Percentiles rank a stretch among this genome's conserved stretches.
phyloP scores from a whole-genome alignment of 208 protist species.

The Wallacemonas sp. region DNA sequence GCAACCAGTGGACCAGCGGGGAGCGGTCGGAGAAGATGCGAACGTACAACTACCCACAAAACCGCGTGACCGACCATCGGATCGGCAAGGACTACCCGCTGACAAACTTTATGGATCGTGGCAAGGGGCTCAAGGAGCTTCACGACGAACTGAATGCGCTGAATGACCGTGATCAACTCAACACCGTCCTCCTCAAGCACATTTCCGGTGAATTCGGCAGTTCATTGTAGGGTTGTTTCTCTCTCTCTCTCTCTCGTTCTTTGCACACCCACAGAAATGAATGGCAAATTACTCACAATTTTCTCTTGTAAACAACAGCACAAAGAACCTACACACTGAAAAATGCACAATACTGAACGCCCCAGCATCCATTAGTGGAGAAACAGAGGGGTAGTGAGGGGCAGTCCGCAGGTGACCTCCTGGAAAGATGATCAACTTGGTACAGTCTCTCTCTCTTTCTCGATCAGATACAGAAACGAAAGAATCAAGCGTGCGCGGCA shows the following conservation, averaged over 20 bases:
- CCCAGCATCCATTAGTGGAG: no score
- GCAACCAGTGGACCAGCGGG: slow-evolving; percentile 86
- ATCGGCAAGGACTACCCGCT: slow-evolving; percentile 84
- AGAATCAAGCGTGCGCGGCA: no score
- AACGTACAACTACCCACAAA: slow-evolving; percentile 92
- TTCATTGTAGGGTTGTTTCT: slow-evolving; percentile 14
- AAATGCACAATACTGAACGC: no score
- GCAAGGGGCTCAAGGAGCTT: slow-evolving; percentile 53
- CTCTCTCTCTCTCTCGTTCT: not conserved
- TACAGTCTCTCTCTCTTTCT: no score
- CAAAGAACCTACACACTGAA: no score
- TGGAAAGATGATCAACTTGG: no score
- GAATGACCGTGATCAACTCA: slow-evolving; percentile 63
- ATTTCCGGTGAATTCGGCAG: slow-evolving; percentile 75
- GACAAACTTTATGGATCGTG: slow-evolving; percentile 75
- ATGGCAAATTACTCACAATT: not conserved
- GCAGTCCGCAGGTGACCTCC: no score
- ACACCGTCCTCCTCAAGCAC: slow-evolving; percentile 71
- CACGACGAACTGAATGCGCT: slow-evolving; percentile 84
- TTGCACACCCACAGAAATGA: not conserved
- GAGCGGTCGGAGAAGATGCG: slow-evolving; percentile 91
- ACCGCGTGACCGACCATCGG: slow-evolving; percentile 88
- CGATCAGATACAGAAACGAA: no score
- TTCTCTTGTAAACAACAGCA: no score
- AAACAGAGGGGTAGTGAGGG: no score